phyloP scores from a whole-genome alignment of 2,329 filamentous ascomycete species.

The Orbilia javanica region DNA sequence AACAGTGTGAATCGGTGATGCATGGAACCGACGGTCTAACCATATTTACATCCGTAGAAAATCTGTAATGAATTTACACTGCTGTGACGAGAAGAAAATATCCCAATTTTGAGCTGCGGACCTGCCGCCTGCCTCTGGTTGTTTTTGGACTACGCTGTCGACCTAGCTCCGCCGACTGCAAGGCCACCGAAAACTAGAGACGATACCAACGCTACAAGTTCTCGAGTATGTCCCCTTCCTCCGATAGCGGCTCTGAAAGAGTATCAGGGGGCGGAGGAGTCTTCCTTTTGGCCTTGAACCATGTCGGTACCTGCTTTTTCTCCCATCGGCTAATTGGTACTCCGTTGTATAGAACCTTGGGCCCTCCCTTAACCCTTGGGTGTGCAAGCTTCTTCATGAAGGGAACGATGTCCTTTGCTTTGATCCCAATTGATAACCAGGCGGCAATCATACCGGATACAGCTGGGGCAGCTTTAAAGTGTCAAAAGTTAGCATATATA shows the following conservation, averaged over 20 bases:
- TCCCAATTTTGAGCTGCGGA: too few species aligned
- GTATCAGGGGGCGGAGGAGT: not conserved
- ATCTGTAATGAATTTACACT: too few species aligned
- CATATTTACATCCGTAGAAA: too few species aligned
- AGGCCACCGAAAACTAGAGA: too few species aligned
- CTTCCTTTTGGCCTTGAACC: not conserved
- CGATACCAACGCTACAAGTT: too few species aligned
- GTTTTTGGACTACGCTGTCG: too few species aligned
- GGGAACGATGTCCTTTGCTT: not conserved
- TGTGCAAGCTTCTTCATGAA: conserved; percentile 1
- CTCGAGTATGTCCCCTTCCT: not conserved
- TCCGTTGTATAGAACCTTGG: not conserved
- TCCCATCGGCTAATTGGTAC: not conserved
- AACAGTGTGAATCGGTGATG: too few species aligned
- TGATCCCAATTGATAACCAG: conserved; percentile 23
- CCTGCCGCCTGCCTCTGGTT: too few species aligned
- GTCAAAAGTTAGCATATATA: not conserved
- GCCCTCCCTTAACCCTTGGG: not conserved
- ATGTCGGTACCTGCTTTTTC: not conserved
- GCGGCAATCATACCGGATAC: conserved; percentile 21
- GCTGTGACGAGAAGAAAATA: too few species aligned
- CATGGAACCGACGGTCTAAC: too few species aligned
- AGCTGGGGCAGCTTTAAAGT: not conserved
- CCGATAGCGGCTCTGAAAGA: not conserved
- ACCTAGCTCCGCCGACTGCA: too few species aligned